These are phyloP conservation scores for Trichoderma atrobrunneum DNA, from an alignment of 2,329 filamentous ascomycete species.

Conservation along the genomic window DNA sequence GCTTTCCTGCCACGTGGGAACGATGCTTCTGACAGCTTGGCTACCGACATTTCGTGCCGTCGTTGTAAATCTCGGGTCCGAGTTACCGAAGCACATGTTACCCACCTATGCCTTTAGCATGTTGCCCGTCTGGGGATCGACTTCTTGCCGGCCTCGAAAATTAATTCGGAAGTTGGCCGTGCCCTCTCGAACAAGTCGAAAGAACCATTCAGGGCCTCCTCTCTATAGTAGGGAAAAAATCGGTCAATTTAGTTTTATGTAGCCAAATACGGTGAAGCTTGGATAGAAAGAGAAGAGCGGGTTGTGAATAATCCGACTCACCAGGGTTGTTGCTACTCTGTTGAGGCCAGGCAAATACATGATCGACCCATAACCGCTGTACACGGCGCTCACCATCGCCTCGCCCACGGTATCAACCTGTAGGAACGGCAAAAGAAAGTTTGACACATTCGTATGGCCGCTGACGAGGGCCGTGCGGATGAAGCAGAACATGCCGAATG, in stretches of 20 bases:
- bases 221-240: slow-evolving; percentile 13
- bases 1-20: background rate
- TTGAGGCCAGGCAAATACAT: slow-evolving; percentile 33
- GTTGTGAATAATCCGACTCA: slow-evolving; percentile 21
- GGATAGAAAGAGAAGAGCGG: background rate
- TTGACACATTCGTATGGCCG: slow-evolving; percentile 26
- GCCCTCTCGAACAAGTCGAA: slow-evolving; percentile 18
- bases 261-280: background rate
- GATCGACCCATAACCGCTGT: slow-evolving; percentile 31
- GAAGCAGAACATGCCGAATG: slow-evolving; percentile 32
- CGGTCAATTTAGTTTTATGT: background rate
- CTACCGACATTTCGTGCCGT: background rate
- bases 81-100: background rate
- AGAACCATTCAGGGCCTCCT: slow-evolving; percentile 25
- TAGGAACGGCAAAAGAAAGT: slow-evolving; percentile 33
- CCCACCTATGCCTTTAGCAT: slow-evolving; percentile 2
- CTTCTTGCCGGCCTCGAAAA: slow-evolving; percentile 8
- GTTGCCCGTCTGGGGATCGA: slow-evolving; percentile 10
- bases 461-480: slow-evolving; percentile 33
- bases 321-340: slow-evolving; percentile 28
- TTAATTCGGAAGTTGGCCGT: slow-evolving; percentile 15
- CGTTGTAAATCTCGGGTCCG: background rate
- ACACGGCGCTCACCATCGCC: slow-evolving; percentile 29
- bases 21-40: background rate
- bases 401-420: slow-evolving; percentile 35